phyloP scores from a whole-genome alignment of 257 asterid genomes.

The Asclepias syriaca region DNA sequence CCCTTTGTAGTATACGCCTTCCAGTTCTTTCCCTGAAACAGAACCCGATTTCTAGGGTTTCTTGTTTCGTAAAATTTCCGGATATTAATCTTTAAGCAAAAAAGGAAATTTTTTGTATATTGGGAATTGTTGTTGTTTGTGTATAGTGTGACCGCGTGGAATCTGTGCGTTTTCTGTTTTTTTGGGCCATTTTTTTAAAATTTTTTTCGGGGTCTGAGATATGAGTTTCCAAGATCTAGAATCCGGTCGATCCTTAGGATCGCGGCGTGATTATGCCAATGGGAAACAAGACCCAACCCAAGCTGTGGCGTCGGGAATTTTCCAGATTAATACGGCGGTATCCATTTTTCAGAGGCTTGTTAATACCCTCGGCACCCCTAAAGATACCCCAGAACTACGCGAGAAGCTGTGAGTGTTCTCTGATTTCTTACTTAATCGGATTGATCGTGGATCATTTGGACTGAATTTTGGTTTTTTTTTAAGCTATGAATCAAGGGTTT shows the following conservation, averaged over 20 bases:
- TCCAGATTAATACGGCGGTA: conserved; percentile 87
- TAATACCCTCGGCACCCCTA: conserved; percentile 90
- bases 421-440: neutral
- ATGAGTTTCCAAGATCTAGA: conserved; percentile 98
- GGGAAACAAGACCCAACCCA: conserved; percentile 79
- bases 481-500: neutral
- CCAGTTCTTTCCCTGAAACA: conserved; percentile 9
- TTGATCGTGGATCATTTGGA: neutral
- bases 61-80: neutral
- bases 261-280: conserved; percentile 45
- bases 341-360: conserved; percentile 90
- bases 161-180: conserved; percentile 10
- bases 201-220: conserved; percentile 7
- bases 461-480: neutral
- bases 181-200: neutral
- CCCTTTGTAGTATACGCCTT: conserved; percentile 8
- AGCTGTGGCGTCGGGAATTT: conserved; percentile 86
- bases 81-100: neutral
- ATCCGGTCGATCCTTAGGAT: conserved; percentile 63
- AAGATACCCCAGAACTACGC: conserved; percentile 93
- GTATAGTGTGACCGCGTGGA: conserved; percentile 18
- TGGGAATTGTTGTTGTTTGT: neutral
- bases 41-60: conserved; percentile 25
- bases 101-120: neutral
- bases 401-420: conserved; percentile 69